Evolutionary conservation across 2,329 filamentous ascomycete species (phyloP), one percentile per base, ranked within the genome.

Genomic region (Colletotrichum tabaci): DNA sequence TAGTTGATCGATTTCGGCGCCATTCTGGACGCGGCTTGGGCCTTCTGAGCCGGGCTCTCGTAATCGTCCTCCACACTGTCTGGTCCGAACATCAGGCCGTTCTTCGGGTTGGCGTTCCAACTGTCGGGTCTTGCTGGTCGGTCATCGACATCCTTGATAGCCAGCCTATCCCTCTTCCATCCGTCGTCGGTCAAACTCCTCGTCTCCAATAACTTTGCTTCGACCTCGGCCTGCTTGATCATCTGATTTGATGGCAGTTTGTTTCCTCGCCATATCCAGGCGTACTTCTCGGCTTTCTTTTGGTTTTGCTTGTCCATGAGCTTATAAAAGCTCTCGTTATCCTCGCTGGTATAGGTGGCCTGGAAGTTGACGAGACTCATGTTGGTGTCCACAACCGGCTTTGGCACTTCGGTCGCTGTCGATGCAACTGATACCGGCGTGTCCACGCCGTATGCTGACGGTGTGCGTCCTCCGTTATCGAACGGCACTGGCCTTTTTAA

Each of bases 321-420:
- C 76, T 92, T 93, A 82, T 98, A 97, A 84, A 99, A 98, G 76
- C 94, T 97, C 79, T 98, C 96, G 79, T 98, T 98, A 80, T 99
- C 96, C 81, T 99, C 96, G 78, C 94, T 98, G 1, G 96, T 99
- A 83, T 98, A 98, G 75, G 94, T 96, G 3, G 93, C 89, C 79
- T 99, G 96, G 77, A 98, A 99, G 1, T 92, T 90, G 64, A 92
- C 90, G 1, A 99, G 87, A 71, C 92, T 95, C 86, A 98, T 90
- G 76, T 92, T 92, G 52, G 92, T 90, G 79, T 97, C 92, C 21
- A 94, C 85, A 42, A 87, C 82, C 69, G 84, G 84, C 65, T 83
- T 84, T 61, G 82, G 80, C 21, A 80, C 78, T 18, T 79, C 77
- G 26, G 79, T 76, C 7, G 77, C 79, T 12, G 82, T 79, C 47